Evolutionary conservation across 1,284 basidiomycete species (phyloP).

Genomic region (Phellopilus nigrolimitatus): DNA sequence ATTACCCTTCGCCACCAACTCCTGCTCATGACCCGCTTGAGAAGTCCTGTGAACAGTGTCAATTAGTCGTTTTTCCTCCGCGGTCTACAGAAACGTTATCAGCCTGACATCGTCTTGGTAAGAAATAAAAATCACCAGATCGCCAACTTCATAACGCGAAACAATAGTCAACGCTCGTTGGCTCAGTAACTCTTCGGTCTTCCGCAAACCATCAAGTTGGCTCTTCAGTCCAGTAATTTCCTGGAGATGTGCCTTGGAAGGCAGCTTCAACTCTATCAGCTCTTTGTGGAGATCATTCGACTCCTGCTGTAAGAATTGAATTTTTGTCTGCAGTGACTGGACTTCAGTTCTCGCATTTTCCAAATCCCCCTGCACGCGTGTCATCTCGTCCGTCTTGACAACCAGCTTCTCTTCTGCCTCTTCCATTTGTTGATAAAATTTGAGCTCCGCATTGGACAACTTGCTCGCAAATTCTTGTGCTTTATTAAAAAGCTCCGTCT

Average conservation of each 20-base stretch:
- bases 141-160: constrained; percentile 32
- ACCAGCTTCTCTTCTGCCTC: background rate
- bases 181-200: constrained; percentile 25
- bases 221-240: constrained; percentile 22
- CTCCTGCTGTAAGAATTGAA: constrained; percentile 8
- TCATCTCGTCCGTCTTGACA: background rate
- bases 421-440: background rate
- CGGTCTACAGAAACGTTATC: constrained; percentile 24
- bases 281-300: background rate
- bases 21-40: constrained; percentile 33
- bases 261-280: constrained; percentile 6
- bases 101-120: background rate
- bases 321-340: background rate
- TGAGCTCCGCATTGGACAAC: background rate
- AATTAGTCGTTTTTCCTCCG: constrained; percentile 35
- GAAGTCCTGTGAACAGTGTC: constrained; percentile 31
- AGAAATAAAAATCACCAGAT: constrained; percentile 29
- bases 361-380: background rate
- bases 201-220: constrained; percentile 27
- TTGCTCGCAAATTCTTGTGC: background rate
- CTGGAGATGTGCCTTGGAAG: constrained; percentile 4
- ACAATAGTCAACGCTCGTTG: constrained; percentile 30
- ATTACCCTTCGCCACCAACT: constrained; percentile 34
- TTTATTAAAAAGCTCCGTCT: background rate
- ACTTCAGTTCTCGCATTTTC: background rate